phyloP scores from a whole-genome alignment of 495 filamentous ascomycete genomes.

The Elasticomyces elasticus region DNA sequence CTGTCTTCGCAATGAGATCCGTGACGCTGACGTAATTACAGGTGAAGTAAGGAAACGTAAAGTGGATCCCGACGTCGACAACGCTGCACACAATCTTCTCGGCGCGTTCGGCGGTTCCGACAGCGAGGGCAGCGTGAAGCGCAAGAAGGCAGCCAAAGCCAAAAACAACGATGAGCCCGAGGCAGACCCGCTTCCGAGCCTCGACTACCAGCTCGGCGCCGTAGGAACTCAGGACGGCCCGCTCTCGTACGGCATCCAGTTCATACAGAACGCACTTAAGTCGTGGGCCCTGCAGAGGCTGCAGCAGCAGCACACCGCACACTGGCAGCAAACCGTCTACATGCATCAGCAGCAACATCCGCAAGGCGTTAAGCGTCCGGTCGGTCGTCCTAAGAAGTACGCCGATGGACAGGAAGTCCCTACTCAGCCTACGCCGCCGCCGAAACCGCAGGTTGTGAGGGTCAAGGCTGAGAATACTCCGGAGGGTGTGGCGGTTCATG shows the following conservation, averaged over 20 bases:
- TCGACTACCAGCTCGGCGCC: neutral
- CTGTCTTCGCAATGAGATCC: neutral
- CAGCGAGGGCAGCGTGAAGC: neutral
- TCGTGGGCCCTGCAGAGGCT: slow-evolving; percentile 14
- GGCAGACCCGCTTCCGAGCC: neutral
- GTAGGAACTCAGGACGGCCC: slow-evolving; percentile 8
- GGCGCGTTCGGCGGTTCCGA: slow-evolving; percentile 6
- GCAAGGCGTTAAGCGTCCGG: neutral
- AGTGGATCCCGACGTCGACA: neutral
- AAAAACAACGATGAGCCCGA: neutral
- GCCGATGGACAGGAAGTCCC: neutral
- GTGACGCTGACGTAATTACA: neutral
- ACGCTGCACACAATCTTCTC: slow-evolving; percentile 3
- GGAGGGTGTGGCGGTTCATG: slow-evolving; percentile 9
- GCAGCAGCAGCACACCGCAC: neutral
- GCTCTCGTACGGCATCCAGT: slow-evolving; percentile 20
- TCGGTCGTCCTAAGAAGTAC: slow-evolving; percentile 15
- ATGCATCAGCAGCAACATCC: neutral
- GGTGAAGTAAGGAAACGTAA: neutral
- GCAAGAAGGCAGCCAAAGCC: neutral
- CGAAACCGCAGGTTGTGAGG: neutral
- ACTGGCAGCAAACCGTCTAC: neutral
- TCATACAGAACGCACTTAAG: slow-evolving; percentile 21
- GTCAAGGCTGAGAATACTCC: neutral
- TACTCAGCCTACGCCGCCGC: neutral